Evolutionary conservation across 768 basidiomycete species (phyloP), one percentile per base, ranked within the genome.

Genomic region (Boletus sensibilis): DNA sequence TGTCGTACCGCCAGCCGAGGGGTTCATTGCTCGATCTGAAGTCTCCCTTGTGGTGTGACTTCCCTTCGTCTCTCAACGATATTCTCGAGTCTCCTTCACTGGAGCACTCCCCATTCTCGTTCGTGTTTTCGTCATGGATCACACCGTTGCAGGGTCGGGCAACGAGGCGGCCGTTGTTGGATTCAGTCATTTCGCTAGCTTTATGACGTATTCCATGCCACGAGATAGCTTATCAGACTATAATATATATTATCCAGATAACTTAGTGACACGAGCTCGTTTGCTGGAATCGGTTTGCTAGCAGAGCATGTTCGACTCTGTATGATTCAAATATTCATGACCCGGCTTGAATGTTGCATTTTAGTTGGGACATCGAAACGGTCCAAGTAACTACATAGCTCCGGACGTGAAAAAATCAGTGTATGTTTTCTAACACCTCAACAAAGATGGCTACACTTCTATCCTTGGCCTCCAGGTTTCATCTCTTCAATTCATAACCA

Each of bases 111-210:
- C 49, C 60, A 0, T 31, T 62, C 29, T 57, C 61, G 20, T 53
- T 55, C 41, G 31, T 65, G 56, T 63, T 67, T 50, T 47, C 66
- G 31, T 58, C 66, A 3, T 60, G 55, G 55, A 52, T 67, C 53
- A 55, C 51, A 11, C 60, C 59, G 18, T 33, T 67, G 31, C 45
- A 45, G 39, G 53, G 37, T 7, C 43, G 48, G 48, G 50, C 35
- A 27, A 39, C 25, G 34, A 55, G 43, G 57, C 44, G 51, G 49
- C 54, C 58, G 18, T 41, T 50, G 58, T 51, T 65, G 55, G 64
- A 66, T 55, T 63, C 57, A 14, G 58, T 64, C 46, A 51, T 64
- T 49, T 53, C 41, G 53, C 18, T 47, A 12, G 18, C 34, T 27
- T 31, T 49, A 5, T 55, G 33, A 43, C 20, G 16, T 16, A 43